These are phyloP conservation scores for Moesziomyces globuligerus DNA, from an alignment of 1,284 basidiomycete species.

Conservation along the genomic window DNA sequence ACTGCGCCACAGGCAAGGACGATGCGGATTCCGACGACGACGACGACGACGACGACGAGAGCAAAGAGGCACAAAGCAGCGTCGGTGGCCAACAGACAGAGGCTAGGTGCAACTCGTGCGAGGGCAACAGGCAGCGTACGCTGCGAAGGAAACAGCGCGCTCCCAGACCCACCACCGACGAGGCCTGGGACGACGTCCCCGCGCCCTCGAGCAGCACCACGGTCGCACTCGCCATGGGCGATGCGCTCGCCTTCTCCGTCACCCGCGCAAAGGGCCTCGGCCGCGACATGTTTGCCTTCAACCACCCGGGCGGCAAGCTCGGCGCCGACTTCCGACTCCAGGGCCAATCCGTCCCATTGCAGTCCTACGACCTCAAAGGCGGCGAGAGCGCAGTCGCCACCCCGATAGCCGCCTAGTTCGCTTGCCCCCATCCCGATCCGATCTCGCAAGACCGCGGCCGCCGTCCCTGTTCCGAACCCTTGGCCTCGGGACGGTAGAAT, in stretches of 20 bases:
- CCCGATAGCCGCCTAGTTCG: conserved; percentile 23
- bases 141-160: neutral
- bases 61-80: neutral
- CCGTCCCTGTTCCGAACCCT: no score
- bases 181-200: conserved; percentile 59
- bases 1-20: conserved; percentile 61
- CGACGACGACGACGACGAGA: conserved; percentile 14
- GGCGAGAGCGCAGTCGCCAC: conserved; percentile 29
- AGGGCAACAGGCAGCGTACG: conserved; percentile 9
- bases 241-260: conserved; percentile 66
- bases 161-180: conserved; percentile 30
- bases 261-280: conserved; percentile 54
- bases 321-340: conserved; percentile 51
- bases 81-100: no score
- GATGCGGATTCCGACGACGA: conserved; percentile 54
- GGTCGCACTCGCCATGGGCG: conserved; percentile 68
- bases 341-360: conserved; percentile 21
- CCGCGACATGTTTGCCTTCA: conserved; percentile 58
- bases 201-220: conserved; percentile 68
- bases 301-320: conserved; percentile 68
- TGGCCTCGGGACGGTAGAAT: no score
- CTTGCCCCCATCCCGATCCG: no score
- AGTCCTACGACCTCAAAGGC: conserved; percentile 13
- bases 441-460: no score
- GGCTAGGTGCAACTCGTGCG: conserved; percentile 8